Percentiles rank a stretch among this genome's conserved stretches.
Conservation (phyloP, 768 basidiomycete species). For the Tulasnella sp. region DNA sequence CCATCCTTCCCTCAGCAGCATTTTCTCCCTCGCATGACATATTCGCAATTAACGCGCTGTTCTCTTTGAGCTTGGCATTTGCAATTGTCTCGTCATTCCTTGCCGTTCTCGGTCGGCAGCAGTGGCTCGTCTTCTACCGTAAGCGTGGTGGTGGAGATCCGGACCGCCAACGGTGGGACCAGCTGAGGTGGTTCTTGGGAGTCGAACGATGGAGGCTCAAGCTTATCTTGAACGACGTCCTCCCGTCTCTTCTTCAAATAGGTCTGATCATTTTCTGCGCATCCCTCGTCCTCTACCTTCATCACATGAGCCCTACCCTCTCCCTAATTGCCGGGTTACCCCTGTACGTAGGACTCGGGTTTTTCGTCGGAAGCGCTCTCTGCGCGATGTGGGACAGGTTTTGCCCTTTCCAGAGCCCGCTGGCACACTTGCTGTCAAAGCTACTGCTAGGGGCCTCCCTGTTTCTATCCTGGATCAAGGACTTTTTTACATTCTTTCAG, state of each 20-base stretch:
- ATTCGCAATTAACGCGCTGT: not conserved
- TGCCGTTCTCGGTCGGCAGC: not conserved
- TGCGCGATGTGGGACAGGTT: not conserved
- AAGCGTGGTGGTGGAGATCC: not conserved
- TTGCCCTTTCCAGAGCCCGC: not conserved
- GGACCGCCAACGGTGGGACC: not conserved
- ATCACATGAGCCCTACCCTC: not conserved
- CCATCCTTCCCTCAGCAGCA: not conserved
- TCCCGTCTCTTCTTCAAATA: not conserved
- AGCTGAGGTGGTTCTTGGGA: not conserved
- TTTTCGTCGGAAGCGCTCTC: not conserved
- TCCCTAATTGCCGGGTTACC: not conserved
- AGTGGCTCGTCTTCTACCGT: constrained; percentile 1
- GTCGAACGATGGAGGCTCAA: not conserved
- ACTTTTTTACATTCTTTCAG: too few species aligned
- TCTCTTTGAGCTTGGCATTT: not conserved
- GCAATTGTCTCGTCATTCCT: not conserved
- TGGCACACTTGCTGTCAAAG: not conserved
- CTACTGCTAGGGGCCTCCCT: too few species aligned
- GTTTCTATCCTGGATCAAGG: not conserved
- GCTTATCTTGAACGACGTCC: not conserved
- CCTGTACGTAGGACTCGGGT: not conserved
- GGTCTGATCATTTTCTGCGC: not conserved
- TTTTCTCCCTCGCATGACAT: not conserved
- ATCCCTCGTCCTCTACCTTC: not conserved